Base-by-base conservation (phyloP, 768 basidiomycete genomes). In the Amanita pseudoporphyria region DNA sequence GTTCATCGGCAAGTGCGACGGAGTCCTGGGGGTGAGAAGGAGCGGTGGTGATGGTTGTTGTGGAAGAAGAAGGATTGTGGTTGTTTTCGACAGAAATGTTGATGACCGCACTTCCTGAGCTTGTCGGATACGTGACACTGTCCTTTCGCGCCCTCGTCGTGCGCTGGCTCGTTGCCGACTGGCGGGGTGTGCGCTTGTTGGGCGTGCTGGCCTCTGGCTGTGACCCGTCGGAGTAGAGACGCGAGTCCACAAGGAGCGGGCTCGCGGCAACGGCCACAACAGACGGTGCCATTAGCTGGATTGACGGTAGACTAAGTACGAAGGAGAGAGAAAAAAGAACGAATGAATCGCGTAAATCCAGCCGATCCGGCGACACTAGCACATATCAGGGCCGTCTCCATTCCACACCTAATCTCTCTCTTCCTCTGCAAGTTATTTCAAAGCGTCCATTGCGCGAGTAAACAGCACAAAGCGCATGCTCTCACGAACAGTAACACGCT, bases 1-100 rank as follows among this genome's bases (percentile, higher is more conserved):
- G 74, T 60, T 84, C 82, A 67, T 86, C 81, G 22, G 78, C 78
- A 50, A 86, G 79, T 50, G 71, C 73, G 48, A 64, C 57, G 5
- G 49, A 35, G 52, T 71, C 70, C 48, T 62, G 56, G 45, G 67
- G 60, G 52, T 65, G 63, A 14, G 66, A 57, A 37, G 62, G 53
- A 45, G 54, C 46, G 53, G 60, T 53, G 55, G 56, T 63, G 58
- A 51, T 53, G 49, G 58, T 56, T 47, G 55, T 53, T 39, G 55
- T 54, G 42, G 57, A 54, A 51, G 62, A 55, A 44, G 56, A 56
- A 55, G 60, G 53, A 40, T 57, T 53, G 54, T 57, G 53, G 51
- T 62, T 62, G 54, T 63, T 67, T 49, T 64, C 62, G 46, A 62
- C 60, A 19, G 71, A 74, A 50, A 78, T 73, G 65, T 72, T 77